Percentiles rank a stretch among this genome's conserved stretches.
These are phyloP conservation scores for Epichloe brachyelytri DNA, from an alignment of 2,329 filamentous ascomycete genomes.

Conservation along the genomic window DNA sequence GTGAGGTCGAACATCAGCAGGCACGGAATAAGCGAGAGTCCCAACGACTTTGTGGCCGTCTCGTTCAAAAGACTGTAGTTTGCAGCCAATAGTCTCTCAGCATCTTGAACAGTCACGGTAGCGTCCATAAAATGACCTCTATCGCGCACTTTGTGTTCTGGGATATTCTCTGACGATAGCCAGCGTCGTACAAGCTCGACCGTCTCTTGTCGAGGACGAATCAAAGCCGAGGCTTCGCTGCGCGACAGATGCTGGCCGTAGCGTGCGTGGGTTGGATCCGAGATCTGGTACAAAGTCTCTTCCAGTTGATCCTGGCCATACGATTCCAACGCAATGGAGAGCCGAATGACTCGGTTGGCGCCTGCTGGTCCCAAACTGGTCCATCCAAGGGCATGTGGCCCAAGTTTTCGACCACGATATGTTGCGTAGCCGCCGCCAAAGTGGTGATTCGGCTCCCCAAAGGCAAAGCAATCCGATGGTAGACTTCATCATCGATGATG, in stretches of 20 bases:
- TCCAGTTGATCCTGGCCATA: conserved; percentile 22
- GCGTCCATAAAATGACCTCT: conserved; percentile 29
- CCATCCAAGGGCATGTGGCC: conserved; percentile 13
- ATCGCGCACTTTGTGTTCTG: conserved; percentile 21
- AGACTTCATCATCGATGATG: neutral
- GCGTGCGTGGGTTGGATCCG: conserved; percentile 30
- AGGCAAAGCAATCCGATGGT: neutral
- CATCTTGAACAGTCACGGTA: conserved; percentile 24
- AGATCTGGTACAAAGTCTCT: conserved; percentile 32
- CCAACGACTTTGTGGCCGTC: conserved; percentile 29
- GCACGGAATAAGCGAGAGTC: conserved; percentile 26
- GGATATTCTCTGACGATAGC: conserved; percentile 28
- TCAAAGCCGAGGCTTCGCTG: conserved; percentile 34
- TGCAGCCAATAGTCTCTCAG: conserved; percentile 33
- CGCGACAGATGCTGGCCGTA: conserved; percentile 38
- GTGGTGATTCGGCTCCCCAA: neutral
- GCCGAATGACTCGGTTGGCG: conserved; percentile 11
- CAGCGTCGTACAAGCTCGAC: conserved; percentile 29
- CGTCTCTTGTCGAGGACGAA: conserved; percentile 28
- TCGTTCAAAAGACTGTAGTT: conserved; percentile 25
- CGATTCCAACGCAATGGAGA: conserved; percentile 19
- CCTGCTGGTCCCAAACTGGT: conserved; percentile 9
- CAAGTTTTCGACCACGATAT: conserved; percentile 10
- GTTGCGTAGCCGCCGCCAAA: neutral
- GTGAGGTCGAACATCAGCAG: conserved; percentile 16